Percentiles rank a stretch among this genome's conserved stretches.
Conservation (phyloP, 2,329 filamentous ascomycete species). For the Ilyonectria sp. region DNA sequence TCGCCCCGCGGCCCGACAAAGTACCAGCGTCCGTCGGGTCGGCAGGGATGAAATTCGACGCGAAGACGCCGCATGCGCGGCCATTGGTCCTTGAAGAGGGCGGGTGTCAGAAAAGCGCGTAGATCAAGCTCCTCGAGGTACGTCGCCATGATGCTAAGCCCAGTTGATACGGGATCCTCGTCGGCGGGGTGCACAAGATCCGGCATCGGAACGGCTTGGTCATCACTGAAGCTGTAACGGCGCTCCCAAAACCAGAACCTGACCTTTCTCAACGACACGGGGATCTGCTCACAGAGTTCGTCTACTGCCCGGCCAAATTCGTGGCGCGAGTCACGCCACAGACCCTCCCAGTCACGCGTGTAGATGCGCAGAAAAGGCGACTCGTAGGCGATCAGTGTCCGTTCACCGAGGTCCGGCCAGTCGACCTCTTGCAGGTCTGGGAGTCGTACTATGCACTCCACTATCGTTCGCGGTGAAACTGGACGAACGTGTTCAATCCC, state of each 20-base stretch:
- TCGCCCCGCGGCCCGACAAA: constrained; percentile 22
- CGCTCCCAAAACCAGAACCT: constrained; percentile 1
- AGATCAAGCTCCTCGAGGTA: constrained; percentile 19
- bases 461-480: neutral
- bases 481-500: neutral
- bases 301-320: constrained; percentile 18
- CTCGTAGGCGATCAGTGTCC: neutral
- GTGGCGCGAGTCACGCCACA: constrained; percentile 25
- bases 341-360: constrained; percentile 19
- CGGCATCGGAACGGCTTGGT: constrained; percentile 15
- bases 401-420: constrained; percentile 8
- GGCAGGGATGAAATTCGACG: constrained; percentile 15
- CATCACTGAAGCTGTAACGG: neutral
- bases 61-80: constrained; percentile 9
- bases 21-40: constrained; percentile 19
- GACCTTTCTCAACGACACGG: neutral
- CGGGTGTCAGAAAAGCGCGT: constrained; percentile 14
- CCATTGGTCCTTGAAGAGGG: constrained; percentile 15
- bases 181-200: constrained; percentile 12
- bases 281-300: constrained; percentile 12
- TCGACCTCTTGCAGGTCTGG: constrained; percentile 18
- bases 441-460: constrained; percentile 8
- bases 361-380: constrained; percentile 6
- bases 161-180: constrained; percentile 20
- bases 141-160: constrained; percentile 4